Evolutionary conservation across 768 basidiomycete species (phyloP).

Genomic region (Hirschioporus abietinus): DNA sequence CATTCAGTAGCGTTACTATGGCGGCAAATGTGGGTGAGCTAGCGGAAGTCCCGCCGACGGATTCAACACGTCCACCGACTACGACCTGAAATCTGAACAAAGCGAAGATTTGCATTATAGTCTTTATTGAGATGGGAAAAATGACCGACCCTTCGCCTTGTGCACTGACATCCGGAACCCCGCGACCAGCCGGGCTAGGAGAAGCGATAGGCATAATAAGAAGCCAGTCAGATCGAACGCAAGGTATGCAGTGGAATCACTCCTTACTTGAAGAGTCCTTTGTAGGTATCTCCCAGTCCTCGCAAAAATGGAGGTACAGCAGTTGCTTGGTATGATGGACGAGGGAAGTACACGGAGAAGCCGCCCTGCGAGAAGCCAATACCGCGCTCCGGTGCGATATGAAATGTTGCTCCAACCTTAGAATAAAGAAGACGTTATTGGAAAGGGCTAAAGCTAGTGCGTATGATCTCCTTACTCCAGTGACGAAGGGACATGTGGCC

Average conservation of each 20-base stretch:
- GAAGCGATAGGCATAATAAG: too few species aligned
- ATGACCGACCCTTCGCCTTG: slow-evolving; percentile 12
- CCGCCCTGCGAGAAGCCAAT: slow-evolving; percentile 13
- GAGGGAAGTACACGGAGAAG: slow-evolving; percentile 14
- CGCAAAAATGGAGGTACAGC: slow-evolving; percentile 14
- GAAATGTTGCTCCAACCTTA: slow-evolving; percentile 20
- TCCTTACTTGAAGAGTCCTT: slow-evolving; percentile 15
- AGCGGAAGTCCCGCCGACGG: slow-evolving; percentile 20
- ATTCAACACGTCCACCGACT: slow-evolving; percentile 7
- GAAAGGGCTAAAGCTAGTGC: background rate
- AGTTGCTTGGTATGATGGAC: slow-evolving; percentile 11
- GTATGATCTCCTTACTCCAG: slow-evolving; percentile 5
- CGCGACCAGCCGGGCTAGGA: slow-evolving; percentile 15
- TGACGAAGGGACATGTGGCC: slow-evolving; percentile 12
- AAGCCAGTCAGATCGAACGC: background rate
- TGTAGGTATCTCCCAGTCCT: slow-evolving; percentile 13
- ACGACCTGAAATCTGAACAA: slow-evolving; percentile 13
- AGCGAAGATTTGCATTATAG: background rate
- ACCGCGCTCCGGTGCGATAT: slow-evolving; percentile 13
- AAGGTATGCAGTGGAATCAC: background rate
- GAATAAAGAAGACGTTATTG: slow-evolving; percentile 1
- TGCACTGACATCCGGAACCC: slow-evolving; percentile 15
- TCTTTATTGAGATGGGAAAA: background rate
- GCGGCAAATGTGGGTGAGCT: slow-evolving; percentile 22
- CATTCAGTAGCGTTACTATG: slow-evolving; percentile 25